phyloP scores from a whole-genome alignment of 768 basidiomycete genomes.

The Heimioporus sp. region DNA sequence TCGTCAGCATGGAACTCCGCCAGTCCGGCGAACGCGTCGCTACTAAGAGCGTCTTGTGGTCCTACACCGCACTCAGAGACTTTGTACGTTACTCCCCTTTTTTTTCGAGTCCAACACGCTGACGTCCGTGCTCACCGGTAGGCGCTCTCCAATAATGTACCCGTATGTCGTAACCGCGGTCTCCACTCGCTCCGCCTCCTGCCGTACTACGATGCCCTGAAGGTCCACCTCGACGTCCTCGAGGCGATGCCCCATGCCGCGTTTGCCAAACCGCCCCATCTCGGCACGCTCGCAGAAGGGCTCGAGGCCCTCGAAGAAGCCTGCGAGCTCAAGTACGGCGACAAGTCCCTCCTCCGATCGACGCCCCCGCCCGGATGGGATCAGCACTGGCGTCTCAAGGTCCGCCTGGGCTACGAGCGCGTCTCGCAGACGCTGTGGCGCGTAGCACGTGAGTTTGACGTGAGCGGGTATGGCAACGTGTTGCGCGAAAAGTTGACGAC shows the following conservation, averaged over 20 bases:
- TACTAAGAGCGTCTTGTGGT: conserved; percentile 78
- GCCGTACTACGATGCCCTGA: conserved; percentile 57
- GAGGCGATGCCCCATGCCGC: conserved; percentile 54
- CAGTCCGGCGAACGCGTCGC: conserved; percentile 77
- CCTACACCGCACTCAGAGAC: conserved; percentile 72
- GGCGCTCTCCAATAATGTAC: conserved; percentile 70
- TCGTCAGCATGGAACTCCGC: conserved; percentile 73
- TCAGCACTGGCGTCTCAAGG: conserved; percentile 55
- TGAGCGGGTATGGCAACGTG: conserved; percentile 67
- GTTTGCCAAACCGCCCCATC: conserved; percentile 65
- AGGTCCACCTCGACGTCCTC: conserved; percentile 58
- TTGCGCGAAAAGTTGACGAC: conserved; percentile 68
- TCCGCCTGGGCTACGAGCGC: conserved; percentile 64
- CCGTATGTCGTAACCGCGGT: conserved; percentile 62
- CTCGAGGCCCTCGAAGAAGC: conserved; percentile 64
- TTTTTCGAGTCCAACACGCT: neutral
- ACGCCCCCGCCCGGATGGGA: conserved; percentile 45
- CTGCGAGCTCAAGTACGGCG: conserved; percentile 54
- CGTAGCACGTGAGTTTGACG: conserved; percentile 69
- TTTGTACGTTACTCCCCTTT: conserved; percentile 50
- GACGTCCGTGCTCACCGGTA: conserved; percentile 18
- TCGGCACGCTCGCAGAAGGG: conserved; percentile 57
- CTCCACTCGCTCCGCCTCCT: conserved; percentile 65
- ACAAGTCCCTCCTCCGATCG: conserved; percentile 32
- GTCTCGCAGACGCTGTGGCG: conserved; percentile 65